Conservation (phyloP, 2,329 filamentous ascomycete genomes). For the Pestalotiopsis fici region DNA sequence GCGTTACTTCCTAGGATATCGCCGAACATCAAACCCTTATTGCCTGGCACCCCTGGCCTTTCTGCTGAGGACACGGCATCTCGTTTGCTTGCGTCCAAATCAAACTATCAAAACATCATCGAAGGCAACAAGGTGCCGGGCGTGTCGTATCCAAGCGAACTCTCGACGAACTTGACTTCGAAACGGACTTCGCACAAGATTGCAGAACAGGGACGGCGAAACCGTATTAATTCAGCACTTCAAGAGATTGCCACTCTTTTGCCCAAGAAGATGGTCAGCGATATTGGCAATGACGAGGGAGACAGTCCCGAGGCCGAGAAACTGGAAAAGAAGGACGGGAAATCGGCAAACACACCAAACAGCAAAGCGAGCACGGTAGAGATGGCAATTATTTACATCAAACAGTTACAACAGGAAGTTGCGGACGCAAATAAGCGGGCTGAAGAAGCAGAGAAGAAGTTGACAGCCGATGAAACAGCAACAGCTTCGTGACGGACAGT, state of each 20-base stretch:
- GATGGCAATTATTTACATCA: conserved; percentile 94
- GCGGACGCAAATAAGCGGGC: conserved; percentile 65
- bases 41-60: conserved; percentile 61
- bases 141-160: conserved; percentile 84
- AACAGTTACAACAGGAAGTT: conserved; percentile 74
- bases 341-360: conserved; percentile 58
- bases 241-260: conserved; percentile 88
- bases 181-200: conserved; percentile 98
- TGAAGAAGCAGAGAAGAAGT: conserved; percentile 63
- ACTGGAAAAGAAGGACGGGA: conserved; percentile 41
- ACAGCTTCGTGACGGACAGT: neutral
- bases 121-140: conserved; percentile 91
- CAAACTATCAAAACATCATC: conserved; percentile 96
- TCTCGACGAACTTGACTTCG: conserved; percentile 91
- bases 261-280: conserved; percentile 56
- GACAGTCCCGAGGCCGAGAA: conserved; percentile 48
- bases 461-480: conserved; percentile 28
- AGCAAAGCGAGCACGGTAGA: conserved; percentile 99
- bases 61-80: conserved; percentile 62
- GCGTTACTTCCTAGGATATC: conserved; percentile 88
- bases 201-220: conserved; percentile 91
- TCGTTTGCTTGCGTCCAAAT: conserved; percentile 87
- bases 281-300: conserved; percentile 44
- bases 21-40: conserved; percentile 87
- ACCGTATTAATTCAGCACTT: conserved; percentile 91